Evolutionary conservation across 495 filamentous ascomycete genomes (phyloP).

Genomic region (Penicillium canariense): DNA sequence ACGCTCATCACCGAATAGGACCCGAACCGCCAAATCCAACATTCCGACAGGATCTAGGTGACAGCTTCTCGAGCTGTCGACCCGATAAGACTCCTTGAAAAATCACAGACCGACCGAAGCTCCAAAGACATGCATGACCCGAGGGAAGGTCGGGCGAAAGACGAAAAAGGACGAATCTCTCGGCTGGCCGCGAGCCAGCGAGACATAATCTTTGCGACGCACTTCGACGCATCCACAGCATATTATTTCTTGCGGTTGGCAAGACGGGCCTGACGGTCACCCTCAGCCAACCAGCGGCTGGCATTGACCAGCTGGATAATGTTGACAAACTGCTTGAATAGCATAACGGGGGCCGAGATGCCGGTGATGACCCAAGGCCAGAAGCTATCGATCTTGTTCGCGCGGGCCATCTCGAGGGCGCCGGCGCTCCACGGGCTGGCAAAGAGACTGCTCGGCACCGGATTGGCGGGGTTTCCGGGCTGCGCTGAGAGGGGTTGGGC

Average conservation of each 20-base stretch:
- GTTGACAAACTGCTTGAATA: conserved; percentile 89
- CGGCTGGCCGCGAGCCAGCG: background rate
- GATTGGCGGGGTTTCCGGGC: conserved; percentile 63
- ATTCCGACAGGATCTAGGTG: conserved; percentile 13
- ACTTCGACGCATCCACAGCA: background rate
- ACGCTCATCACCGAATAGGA: conserved; percentile 19
- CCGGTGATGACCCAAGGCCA: conserved; percentile 85
- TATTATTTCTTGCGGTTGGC: conserved; percentile 37
- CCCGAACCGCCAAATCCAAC: conserved; percentile 21
- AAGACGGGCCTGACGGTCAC: conserved; percentile 52
- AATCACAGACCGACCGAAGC: conserved; percentile 38
- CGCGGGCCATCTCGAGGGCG: conserved; percentile 85
- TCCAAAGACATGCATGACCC: conserved; percentile 42
- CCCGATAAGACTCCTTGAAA: conserved; percentile 13
- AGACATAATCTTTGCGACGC: background rate
- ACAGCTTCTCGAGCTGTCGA: conserved; percentile 12
- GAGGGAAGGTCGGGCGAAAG: conserved; percentile 13
- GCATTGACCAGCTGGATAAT: conserved; percentile 93
- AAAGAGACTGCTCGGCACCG: conserved; percentile 65
- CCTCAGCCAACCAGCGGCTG: conserved; percentile 86
- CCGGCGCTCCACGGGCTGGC: conserved; percentile 83
- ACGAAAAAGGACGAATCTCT: conserved; percentile 8
- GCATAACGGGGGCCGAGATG: conserved; percentile 83
- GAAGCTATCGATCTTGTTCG: conserved; percentile 86
- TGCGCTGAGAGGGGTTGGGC: conserved; percentile 54